Evolutionary conservation across 169 alveolate genomes (phyloP), one percentile per base, ranked within the genome.

Genomic region (Cryptosporidium sp.): DNA sequence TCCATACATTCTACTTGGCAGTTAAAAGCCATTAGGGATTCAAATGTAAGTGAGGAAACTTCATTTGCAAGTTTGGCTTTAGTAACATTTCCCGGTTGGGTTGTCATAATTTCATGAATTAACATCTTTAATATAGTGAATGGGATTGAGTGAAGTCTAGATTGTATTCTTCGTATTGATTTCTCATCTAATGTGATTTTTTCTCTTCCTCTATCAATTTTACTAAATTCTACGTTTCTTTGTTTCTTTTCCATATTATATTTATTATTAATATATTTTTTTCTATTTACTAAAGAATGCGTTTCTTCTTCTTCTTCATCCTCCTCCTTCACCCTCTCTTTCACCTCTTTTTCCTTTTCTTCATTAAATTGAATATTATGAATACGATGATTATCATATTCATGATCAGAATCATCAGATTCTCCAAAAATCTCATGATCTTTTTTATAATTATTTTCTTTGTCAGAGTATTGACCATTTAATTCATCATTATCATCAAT

Each of bases 81-180:
- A 23, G 89, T 12, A 21, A 80, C 75, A 45, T 80, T 80, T 0
- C 75, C 75, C 3, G 89, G 89, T 31, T 80, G 89, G 10, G 75
- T 80, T 45, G 89, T 26, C 62, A 80, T 80, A 14, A 80, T 80
- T 33, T 80, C 89, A 33, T 80, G 42, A 37, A 80, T 42, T 0
- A 80, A 23, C 67, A 35, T 37, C 42, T 65, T 80, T 26, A 80
- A 65, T 37, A 65, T 80, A 37, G 80, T 45, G 26, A 80, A 80
- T 2, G 89, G 89, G 33, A 80, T 37, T 39, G 89, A 42, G 16
- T 61, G 75, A 4, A 80, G 16, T 62, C 48, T 80, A 10, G 89
- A 80, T 35, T 80, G 89, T 26, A 80, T 80, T 39, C 75, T 80
- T 33, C 26, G 12, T 18, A 80, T 42, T 2, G 69, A 80, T 45